Base-by-base conservation (phyloP, 2,329 filamentous ascomycete genomes). In the Clarireedia homoeocarpa region DNA sequence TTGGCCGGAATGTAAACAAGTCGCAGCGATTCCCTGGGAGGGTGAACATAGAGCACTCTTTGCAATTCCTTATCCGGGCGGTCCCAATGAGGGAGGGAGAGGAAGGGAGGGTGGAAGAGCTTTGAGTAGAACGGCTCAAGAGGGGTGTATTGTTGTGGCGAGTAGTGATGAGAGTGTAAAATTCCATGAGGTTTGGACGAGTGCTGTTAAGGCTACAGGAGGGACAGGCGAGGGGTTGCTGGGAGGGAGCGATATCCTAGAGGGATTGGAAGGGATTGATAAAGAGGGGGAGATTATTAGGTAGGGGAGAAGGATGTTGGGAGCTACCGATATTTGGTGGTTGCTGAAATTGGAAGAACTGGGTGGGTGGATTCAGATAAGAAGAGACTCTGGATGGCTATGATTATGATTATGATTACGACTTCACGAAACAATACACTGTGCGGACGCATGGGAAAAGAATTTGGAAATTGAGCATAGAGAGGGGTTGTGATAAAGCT, bases 141-240 rank as follows among this genome's bases (percentile, higher is more conserved):
- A 92, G 64, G 89, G 88, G 0, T 95, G 91, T 68, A 85, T 99
- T 62, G 88, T 96, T 17, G 87, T 99, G 53, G 92, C 91, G 15
- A 88, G 89, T 45, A 96, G 91, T 67, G 91, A 97, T 71, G 86
- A 90, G 68, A 95, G 83, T 64, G 87, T 97, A 71, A 94, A 94
- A 68, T 97, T 97, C 66, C 91, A 97, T 70, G 91, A 97, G 73
- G 84, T 99, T 10, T 97, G 91, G 94, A 79, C 80, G n/a, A 80
- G 81, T 2, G 74, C 78, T 42, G 77, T 74, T 63, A 85, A 80
- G 65, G 73, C 75, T 7, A 80, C 77, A 20, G 71, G 75, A 23
- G 70, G 75, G 51, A n/a, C 23, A 4, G 75, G 77, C 14, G 75
- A 74, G 44, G 83, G 88, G 2, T 74, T 89, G 60, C 74, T 96